These are phyloP conservation scores for Erodium moschatum DNA, from an alignment of 441 rosid species.

Conservation along the genomic window DNA sequence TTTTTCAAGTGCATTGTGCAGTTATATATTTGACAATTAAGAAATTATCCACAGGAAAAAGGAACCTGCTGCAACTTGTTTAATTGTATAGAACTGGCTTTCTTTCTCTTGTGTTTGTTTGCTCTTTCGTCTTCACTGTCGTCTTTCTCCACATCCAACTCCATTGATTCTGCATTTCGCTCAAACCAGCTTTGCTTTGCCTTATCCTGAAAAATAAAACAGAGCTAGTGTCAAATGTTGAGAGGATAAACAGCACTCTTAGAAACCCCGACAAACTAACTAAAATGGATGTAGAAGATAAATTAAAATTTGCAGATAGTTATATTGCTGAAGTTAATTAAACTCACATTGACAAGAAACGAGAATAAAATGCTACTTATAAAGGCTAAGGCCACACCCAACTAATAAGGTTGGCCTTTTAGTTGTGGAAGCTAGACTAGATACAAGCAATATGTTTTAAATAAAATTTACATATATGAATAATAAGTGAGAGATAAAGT, in stretches of 20 bases:
- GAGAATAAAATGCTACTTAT: no score
- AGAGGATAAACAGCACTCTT: slow-evolving; percentile 8
- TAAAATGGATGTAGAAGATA: neutral
- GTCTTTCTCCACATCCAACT: slow-evolving; percentile 52
- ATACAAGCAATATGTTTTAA: no score
- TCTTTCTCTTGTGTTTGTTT: slow-evolving; percentile 52
- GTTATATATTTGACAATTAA: neutral
- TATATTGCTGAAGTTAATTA: neutral
- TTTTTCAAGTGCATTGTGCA: slow-evolving; percentile 9
- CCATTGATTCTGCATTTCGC: slow-evolving; percentile 67
- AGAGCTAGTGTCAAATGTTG: slow-evolving; percentile 5
- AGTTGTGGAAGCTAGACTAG: no score
- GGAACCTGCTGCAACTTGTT: slow-evolving; percentile 63
- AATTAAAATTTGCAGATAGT: neutral
- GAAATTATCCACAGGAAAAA: slow-evolving; percentile 3
- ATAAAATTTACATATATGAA: neutral
- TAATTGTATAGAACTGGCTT: slow-evolving; percentile 47
- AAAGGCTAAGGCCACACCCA: no score
- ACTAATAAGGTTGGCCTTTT: no score
- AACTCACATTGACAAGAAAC: no score
- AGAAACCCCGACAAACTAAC: neutral
- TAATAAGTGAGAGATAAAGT: neutral
- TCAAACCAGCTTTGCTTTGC: slow-evolving; percentile 76
- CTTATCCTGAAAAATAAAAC: slow-evolving; percentile 46
- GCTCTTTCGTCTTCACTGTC: slow-evolving; percentile 88